phyloP scores from a whole-genome alignment of 2,329 filamentous ascomycete genomes.

The Cadophora sp. region DNA sequence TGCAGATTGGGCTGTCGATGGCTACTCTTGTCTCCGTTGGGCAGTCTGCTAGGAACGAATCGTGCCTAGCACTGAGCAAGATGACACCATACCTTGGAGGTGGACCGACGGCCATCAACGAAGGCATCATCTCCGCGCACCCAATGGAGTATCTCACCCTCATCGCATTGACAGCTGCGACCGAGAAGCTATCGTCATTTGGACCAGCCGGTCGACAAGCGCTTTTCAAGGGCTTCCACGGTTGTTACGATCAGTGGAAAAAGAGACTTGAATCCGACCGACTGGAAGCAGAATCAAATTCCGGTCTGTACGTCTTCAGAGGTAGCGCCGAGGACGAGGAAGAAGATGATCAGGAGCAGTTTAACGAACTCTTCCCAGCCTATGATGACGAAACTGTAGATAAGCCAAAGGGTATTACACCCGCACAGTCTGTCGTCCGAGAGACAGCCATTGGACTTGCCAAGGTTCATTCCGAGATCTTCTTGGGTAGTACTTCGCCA shows the following conservation, averaged over 20 bases:
- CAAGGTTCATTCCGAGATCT: constrained; percentile 59
- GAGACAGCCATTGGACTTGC: constrained; percentile 62
- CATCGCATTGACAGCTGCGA: constrained; percentile 51
- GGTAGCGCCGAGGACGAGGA: constrained; percentile 81
- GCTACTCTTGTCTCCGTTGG: constrained; percentile 44
- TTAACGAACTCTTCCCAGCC: constrained; percentile 81
- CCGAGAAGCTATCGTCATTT: constrained; percentile 55
- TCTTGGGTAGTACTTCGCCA: constrained; percentile 33
- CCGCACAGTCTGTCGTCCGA: constrained; percentile 30
- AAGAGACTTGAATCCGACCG: constrained; percentile 78
- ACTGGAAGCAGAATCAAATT: constrained; percentile 73
- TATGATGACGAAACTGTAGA: constrained; percentile 60
- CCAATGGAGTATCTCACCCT: constrained; percentile 59
- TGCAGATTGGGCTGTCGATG: constrained; percentile 77
- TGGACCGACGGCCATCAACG: constrained; percentile 20
- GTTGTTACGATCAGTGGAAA: constrained; percentile 82
- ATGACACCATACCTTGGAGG: constrained; percentile 65
- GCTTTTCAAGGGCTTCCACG: constrained; percentile 71
- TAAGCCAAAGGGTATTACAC: constrained; percentile 27
- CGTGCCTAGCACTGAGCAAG: constrained; percentile 46
- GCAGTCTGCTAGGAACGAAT: constrained; percentile 23
- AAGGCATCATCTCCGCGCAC: constrained; percentile 29
- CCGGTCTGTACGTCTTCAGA: constrained; percentile 82
- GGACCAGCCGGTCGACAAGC: constrained; percentile 54
- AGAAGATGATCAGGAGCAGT: constrained; percentile 74